These are phyloP conservation scores for Lactuca saligna DNA, from an alignment of 129 eudicot species.

Conservation along the genomic window DNA sequence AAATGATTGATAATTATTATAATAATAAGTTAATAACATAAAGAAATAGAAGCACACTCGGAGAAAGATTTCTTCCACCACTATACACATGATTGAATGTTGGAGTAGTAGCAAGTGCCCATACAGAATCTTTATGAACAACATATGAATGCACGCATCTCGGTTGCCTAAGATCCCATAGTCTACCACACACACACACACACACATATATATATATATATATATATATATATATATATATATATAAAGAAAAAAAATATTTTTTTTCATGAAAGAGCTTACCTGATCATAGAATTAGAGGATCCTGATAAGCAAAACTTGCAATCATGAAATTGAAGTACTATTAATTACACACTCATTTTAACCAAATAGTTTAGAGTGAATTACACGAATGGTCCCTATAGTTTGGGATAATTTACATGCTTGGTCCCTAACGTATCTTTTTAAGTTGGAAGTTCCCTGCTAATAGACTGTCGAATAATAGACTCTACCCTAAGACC, in stretches of 20 bases:
- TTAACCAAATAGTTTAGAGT: too few relatives aligned
- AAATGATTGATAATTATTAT: neutral
- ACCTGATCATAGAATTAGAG: constrained; percentile 98
- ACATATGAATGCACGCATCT: constrained; percentile 94
- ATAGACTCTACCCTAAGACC: too few relatives aligned
- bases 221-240: too few relatives aligned
- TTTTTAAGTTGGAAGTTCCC: too few relatives aligned
- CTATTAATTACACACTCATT: too few relatives aligned
- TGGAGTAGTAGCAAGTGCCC: constrained; percentile 96
- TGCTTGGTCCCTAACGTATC: too few relatives aligned
- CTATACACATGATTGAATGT: constrained; percentile 90
- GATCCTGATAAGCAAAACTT: constrained; percentile 93
- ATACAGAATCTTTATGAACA: constrained; percentile 94
- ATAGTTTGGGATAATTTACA: too few relatives aligned
- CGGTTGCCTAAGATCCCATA: constrained; percentile 98
- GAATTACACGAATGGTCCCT: too few relatives aligned
- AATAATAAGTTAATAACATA: neutral
- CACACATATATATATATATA: too few relatives aligned
- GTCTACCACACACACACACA: constrained; percentile 48
- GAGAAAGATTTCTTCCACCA: constrained; percentile 96
- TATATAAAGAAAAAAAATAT: neutral
- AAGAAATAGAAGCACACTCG: constrained; percentile 40
- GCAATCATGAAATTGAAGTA: constrained; percentile 32
- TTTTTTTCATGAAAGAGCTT: neutral
- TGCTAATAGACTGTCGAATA: too few relatives aligned